phyloP scores from a whole-genome alignment of 441 rosid species.

The Iberis amara region DNA sequence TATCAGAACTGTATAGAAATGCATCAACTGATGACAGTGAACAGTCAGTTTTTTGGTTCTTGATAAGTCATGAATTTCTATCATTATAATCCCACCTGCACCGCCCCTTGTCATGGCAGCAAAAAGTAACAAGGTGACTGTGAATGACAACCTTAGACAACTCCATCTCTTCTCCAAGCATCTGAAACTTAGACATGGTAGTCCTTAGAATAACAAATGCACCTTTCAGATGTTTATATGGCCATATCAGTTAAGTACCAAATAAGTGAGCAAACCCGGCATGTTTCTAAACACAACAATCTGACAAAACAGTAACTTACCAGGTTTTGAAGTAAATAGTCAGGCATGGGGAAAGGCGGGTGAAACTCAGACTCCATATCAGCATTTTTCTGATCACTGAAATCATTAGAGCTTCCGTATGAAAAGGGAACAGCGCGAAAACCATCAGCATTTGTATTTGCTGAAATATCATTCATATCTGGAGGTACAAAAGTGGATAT shows the following conservation, averaged over 20 bases:
- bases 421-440: conserved; percentile 63
- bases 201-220: conserved; percentile 94
- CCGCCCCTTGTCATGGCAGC: conserved; percentile 91
- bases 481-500: conserved; percentile 33
- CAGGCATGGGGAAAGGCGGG: conserved; percentile 75
- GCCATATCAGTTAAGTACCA: conserved; percentile 54
- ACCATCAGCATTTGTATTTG: conserved; percentile 34
- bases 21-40: conserved; percentile 41
- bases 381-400: conserved; percentile 35
- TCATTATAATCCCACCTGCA: conserved; percentile 97
- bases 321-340: conserved; percentile 57
- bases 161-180: conserved; percentile 85
- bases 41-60: conserved; percentile 47
- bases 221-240: conserved; percentile 57
- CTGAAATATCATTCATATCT: conserved; percentile 43
- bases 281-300: conserved; percentile 23
- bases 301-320: conserved; percentile 46
- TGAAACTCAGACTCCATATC: conserved; percentile 50
- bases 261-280: conserved; percentile 35
- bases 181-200: conserved; percentile 99
- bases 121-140: conserved; percentile 87
- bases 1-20: conserved; percentile 51
- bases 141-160: conserved; percentile 61
- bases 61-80: conserved; percentile 48
- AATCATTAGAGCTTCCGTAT: conserved; percentile 55